phyloP scores from a whole-genome alignment of 108 stramenopile species.

The Cyclotella sp. region DNA sequence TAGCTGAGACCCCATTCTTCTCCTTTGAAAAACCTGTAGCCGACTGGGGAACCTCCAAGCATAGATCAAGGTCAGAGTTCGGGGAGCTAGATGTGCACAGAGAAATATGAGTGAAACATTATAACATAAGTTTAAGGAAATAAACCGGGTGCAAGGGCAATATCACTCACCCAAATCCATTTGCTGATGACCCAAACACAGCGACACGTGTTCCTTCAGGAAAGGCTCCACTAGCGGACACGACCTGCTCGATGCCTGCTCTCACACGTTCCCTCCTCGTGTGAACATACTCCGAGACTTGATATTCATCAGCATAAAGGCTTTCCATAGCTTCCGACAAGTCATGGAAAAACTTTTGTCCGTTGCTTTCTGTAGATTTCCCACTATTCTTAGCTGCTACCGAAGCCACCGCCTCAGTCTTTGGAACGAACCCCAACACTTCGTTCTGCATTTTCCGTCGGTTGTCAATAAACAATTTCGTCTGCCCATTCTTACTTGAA shows the following conservation, averaged over 20 bases:
- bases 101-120: not conserved
- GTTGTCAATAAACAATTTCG: conserved; percentile 53
- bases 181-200: conserved; percentile 89
- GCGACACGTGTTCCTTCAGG: conserved; percentile 81
- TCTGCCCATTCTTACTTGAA: conserved; percentile 52
- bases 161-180: conserved; percentile 84
- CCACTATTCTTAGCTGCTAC: conserved; percentile 31
- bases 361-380: conserved; percentile 10
- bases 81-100: conserved; percentile 43
- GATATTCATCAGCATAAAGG: conserved; percentile 39
- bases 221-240: conserved; percentile 69
- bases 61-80: conserved; percentile 89
- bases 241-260: conserved; percentile 58
- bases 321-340: conserved; percentile 73
- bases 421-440: conserved; percentile 75
- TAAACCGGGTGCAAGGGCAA: not conserved
- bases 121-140: not conserved
- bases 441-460: conserved; percentile 71
- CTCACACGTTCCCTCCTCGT: conserved; percentile 75
- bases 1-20: conserved; percentile 69
- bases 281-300: conserved; percentile 61
- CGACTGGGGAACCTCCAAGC: conserved; percentile 72
- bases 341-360: conserved; percentile 57
- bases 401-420: conserved; percentile 50
- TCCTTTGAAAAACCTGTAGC: conserved; percentile 46